A percentile compares a stretch with the other conserved stretches of the same genome.
phyloP scores from a whole-genome alignment of 306 rosid species.

The Cucurbita pepo region DNA sequence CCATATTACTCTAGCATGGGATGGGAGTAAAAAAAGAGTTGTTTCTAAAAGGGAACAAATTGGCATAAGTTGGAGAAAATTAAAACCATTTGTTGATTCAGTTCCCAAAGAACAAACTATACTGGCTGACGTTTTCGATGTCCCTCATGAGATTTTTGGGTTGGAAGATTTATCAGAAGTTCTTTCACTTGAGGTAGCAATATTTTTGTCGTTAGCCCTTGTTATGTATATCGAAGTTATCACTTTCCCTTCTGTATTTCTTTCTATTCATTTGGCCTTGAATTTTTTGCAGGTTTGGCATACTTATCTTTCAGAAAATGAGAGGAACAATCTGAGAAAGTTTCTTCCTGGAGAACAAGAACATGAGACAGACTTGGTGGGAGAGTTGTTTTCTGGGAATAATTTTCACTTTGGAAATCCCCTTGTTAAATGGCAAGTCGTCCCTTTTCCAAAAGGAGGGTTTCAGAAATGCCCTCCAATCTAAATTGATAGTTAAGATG shows the following conservation, averaged over 20 bases:
- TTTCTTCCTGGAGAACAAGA: conserved; percentile 62
- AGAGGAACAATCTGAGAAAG: conserved; percentile 48
- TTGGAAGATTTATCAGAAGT: conserved; percentile 54
- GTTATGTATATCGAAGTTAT: conserved; percentile 1
- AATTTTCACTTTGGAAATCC: conserved; percentile 72
- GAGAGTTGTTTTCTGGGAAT: conserved; percentile 52
- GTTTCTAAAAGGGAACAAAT: conserved; percentile 78
- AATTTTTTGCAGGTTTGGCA: conserved; percentile 64
- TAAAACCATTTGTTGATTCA: conserved; percentile 31
- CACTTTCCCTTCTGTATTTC: not conserved
- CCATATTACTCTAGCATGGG: conserved; percentile 81
- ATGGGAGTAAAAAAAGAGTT: conserved; percentile 49
- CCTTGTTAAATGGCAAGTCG: conserved; percentile 42
- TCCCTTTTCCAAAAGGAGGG: too few species aligned
- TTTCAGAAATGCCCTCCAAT: too few species aligned
- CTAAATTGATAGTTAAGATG: too few species aligned
- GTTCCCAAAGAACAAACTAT: conserved; percentile 24
- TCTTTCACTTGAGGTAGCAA: conserved; percentile 64
- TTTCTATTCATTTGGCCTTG: conserved; percentile 5
- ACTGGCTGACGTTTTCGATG: conserved; percentile 52
- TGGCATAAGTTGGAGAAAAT: conserved; percentile 65
- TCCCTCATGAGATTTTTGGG: conserved; percentile 60
- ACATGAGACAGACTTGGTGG: conserved; percentile 46
- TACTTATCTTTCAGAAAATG: conserved; percentile 57
- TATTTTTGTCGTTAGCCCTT: conserved; percentile 7